Percentiles rank a stretch among this genome's conserved stretches.
Evolutionary conservation across 192 early-diverging fungal genomes (phyloP).

Genomic region (Gorgonomyces haynaldii): DNA sequence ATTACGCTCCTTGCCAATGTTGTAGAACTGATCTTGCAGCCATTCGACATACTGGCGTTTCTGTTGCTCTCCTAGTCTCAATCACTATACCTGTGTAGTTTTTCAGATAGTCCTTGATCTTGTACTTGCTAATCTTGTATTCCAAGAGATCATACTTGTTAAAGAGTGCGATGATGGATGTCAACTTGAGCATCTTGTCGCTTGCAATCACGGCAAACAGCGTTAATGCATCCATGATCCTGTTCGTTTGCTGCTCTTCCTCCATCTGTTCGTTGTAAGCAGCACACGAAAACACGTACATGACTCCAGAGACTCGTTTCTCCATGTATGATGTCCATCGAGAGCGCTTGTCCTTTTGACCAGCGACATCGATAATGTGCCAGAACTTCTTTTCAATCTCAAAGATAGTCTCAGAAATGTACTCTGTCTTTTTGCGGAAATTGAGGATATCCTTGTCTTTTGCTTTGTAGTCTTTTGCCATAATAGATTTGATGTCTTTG

Average conservation of each 20-base stretch:
- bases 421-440: neutral
- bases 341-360: no score
- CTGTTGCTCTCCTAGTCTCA: no score
- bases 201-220: neutral
- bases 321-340: no score
- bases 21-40: neutral
- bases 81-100: neutral
- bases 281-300: no score
- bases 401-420: conserved; percentile 7
- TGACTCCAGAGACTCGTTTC: no score
- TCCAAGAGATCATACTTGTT: neutral
- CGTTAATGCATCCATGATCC: neutral
- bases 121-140: neutral
- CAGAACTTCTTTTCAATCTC: neutral
- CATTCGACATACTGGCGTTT: neutral
- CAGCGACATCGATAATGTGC: conserved; percentile 7
- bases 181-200: neutral
- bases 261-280: neutral
- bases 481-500: neutral
- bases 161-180: neutral
- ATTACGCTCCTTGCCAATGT: neutral
- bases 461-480: neutral
- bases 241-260: neutral
- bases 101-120: neutral
- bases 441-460: conserved; percentile 5